Conservation (phyloP, 2,329 filamentous ascomycete species). For the Emergomyces pasteurianus region DNA sequence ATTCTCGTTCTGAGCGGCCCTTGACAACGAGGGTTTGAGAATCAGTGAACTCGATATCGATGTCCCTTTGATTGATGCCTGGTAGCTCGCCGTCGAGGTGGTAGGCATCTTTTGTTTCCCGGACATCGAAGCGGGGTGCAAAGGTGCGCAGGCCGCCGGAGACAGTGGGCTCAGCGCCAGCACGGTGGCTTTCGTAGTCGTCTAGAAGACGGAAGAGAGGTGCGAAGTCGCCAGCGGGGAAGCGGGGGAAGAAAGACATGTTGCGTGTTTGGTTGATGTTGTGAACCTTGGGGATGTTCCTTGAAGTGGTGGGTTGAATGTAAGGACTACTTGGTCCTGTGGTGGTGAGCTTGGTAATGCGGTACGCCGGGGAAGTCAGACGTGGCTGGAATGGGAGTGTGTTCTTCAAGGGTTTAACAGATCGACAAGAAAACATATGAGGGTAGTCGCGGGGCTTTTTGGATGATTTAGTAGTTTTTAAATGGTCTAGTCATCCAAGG, state of each 20-base stretch:
- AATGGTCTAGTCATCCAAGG: not conserved
- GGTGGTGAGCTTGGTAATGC: not conserved
- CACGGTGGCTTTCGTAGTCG: conserved; percentile 27
- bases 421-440: not conserved
- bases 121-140: conserved; percentile 33
- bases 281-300: not conserved
- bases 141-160: conserved; percentile 20
- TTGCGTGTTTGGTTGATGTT: conserved; percentile 12
- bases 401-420: not conserved
- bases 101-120: conserved; percentile 30
- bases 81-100: conserved; percentile 36
- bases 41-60: conserved; percentile 37
- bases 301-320: not conserved
- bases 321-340: not conserved
- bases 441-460: not conserved
- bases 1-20: conserved; percentile 27
- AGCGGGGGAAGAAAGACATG: conserved; percentile 31
- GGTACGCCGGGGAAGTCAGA: not conserved
- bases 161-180: not conserved
- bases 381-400: not conserved
- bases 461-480: not conserved
- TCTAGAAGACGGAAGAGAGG: conserved; percentile 34
- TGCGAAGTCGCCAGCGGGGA: conserved; percentile 23
- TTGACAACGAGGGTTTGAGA: conserved; percentile 33
- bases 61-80: conserved; percentile 30